A percentile compares a stretch with the other conserved stretches of the same genome.
Conservation (phyloP, 2,329 filamentous ascomycete species). For the Sclerotinia glacialis region DNA sequence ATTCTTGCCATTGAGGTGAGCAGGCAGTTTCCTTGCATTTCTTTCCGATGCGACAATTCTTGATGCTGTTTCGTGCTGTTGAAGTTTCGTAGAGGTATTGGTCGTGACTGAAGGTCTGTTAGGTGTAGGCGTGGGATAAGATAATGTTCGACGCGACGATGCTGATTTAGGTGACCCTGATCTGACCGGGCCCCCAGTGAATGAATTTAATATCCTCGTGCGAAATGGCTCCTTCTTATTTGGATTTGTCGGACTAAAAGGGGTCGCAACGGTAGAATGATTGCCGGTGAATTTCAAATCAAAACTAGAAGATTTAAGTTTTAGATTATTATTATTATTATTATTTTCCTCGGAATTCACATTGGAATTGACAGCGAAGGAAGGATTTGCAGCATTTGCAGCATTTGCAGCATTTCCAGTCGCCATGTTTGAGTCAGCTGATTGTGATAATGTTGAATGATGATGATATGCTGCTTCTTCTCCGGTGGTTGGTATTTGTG, state of each 20-base stretch:
- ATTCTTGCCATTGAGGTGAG: constrained; percentile 24
- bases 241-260: constrained; percentile 20
- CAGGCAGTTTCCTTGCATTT: constrained; percentile 24
- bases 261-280: constrained; percentile 19
- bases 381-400: neutral
- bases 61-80: constrained; percentile 12
- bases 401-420: neutral
- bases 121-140: constrained; percentile 18
- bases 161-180: constrained; percentile 13
- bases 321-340: constrained; percentile 18
- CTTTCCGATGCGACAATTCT: neutral
- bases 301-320: constrained; percentile 23
- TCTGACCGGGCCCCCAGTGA: constrained; percentile 17
- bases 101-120: constrained; percentile 3
- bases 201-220: constrained; percentile 13
- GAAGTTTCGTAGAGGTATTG: neutral
- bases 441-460: constrained; percentile 11
- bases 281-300: constrained; percentile 22
- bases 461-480: neutral
- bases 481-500: constrained; percentile 8
- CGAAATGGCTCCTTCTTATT: constrained; percentile 22
- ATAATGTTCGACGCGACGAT: constrained; percentile 22
- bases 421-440: constrained; percentile 15
- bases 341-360: too few relatives aligned
- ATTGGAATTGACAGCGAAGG: neutral